Evolutionary conservation across 2,329 filamentous ascomycete species (phyloP), one percentile per base, ranked within the genome.

Genomic region (Cyanodermella asteris): DNA sequence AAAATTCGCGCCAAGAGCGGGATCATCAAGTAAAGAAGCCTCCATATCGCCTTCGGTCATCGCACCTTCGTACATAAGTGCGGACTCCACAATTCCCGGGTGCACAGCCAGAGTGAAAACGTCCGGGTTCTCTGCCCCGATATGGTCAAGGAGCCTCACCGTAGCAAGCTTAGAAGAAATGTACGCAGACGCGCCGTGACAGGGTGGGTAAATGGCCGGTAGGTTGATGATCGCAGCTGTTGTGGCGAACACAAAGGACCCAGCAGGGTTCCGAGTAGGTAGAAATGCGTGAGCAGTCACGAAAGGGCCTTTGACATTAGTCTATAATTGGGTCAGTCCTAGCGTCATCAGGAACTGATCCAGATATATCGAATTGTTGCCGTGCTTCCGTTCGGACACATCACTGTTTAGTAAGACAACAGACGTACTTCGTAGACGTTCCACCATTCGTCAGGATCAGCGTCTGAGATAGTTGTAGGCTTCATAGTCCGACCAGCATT

Each of bases 1-100:
- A 34, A 59, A 59, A 28, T 49, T 38, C 6, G 18, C 25, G 10
- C n/a, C n/a, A n/a, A n/a, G n/a, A n/a, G n/a, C n/a, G n/a, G n/a
- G n/a, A n/a, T n/a, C n/a, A n/a, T n/a, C n/a, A n/a, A n/a, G n/a
- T n/a, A n/a, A n/a, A n/a, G n/a, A n/a, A n/a, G n/a, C n/a, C n/a
- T n/a, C n/a, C n/a, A n/a, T n/a, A n/a, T n/a, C n/a, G n/a, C n/a
- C n/a, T n/a, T n/a, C n/a, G n/a, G n/a, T n/a, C n/a, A n/a, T n/a
- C n/a, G n/a, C n/a, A n/a, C n/a, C n/a, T n/a, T n/a, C n/a, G n/a
- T n/a, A n/a, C n/a, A n/a, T n/a, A n/a, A n/a, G n/a, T n/a, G 24
- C 27, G 8, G 30, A 27, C 13, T 16, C 11, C 3, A 33, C 14
- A 3, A 16, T 12, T 5, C 31, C 31, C 4, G 31, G 31, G n/a